phyloP scores from a whole-genome alignment of 129 eudicot genomes.

The Centrapalus pauciflorus region DNA sequence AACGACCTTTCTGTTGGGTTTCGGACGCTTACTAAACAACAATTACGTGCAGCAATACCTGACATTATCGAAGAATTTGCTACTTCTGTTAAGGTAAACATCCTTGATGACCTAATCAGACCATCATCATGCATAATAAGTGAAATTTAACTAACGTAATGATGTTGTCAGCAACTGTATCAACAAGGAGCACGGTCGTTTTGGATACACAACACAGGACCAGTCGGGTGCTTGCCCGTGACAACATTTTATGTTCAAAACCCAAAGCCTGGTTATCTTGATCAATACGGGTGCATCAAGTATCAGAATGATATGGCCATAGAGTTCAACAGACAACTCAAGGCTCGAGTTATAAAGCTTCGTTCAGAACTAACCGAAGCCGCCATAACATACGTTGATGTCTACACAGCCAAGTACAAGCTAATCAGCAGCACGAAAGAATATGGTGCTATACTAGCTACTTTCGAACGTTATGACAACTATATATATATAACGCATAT shows the following conservation, averaged over 20 bases:
- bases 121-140: not conserved
- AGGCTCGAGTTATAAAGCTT: constrained; percentile 36
- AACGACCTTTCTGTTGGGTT: constrained; percentile 57
- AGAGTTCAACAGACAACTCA: constrained; percentile 54
- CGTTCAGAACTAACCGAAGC: constrained; percentile 47
- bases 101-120: not conserved
- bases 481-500: not conserved
- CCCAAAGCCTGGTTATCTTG: constrained; percentile 52
- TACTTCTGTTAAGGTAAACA: constrained; percentile 39
- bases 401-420: constrained; percentile 53
- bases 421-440: constrained; percentile 38
- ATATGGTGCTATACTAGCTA: constrained; percentile 28
- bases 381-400: constrained; percentile 58
- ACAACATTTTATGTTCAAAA: constrained; percentile 15
- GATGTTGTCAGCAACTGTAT: constrained; percentile 48
- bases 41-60: constrained; percentile 39
- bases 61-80: constrained; percentile 49
- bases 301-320: constrained; percentile 46
- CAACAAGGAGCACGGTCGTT: constrained; percentile 59
- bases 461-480: too few species aligned
- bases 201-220: constrained; percentile 75
- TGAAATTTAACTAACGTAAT: not conserved
- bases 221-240: constrained; percentile 65
- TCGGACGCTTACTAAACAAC: constrained; percentile 31
- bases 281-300: constrained; percentile 48